Evolutionary conservation across 1,139 yeast species (phyloP), one percentile per base, ranked within the genome.

Genomic region (Dujonia santamariae): DNA sequence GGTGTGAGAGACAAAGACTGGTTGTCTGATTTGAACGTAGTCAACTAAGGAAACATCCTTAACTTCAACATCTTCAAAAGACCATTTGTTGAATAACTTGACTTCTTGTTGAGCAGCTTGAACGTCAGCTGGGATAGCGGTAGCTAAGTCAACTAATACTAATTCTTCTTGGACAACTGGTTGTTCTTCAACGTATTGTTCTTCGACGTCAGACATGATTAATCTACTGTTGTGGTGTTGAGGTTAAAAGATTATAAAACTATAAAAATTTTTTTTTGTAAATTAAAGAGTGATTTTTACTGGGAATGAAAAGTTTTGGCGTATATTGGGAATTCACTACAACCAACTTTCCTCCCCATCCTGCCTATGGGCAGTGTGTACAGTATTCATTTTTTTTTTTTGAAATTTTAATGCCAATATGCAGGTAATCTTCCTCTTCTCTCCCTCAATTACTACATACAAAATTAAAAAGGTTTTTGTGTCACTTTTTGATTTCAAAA

Each of bases 61-160:
- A 61, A 94, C 85, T 72, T 90, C 95, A 62, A 94, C 92, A 49
- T 86, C 97, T 72, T 88, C 95, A 66, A 86, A 92, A 54, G 96
- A 82, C 98, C 98, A 92, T 76, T 90, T 92, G 96, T 92, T 92
- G 94, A 92, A 92, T 66, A 92, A 84, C 77, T 88, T 92, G 72
- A 94, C 84, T 77, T 87, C 95, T 64, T 80, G 83, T 67, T 90
- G 90, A 71, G 96, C 97, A 68, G 84, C 87, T 75, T 87, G 95
- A 61, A 94, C 87, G 41, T 87, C 97, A 70, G 85, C 87, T 73
- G 98, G 97, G 68, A 92, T 88, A 61, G 90, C 76, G 56, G 97
- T 90, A 58, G 95, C 94, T 72, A 85, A 80, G 66, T 80, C 87
- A 63, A 84, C 88, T 58, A 81, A 77, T 67, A 80, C 77, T 67